Evolutionary conservation across 2,329 filamentous ascomycete genomes (phyloP).

Genomic region (Sphaerulina musiva): DNA sequence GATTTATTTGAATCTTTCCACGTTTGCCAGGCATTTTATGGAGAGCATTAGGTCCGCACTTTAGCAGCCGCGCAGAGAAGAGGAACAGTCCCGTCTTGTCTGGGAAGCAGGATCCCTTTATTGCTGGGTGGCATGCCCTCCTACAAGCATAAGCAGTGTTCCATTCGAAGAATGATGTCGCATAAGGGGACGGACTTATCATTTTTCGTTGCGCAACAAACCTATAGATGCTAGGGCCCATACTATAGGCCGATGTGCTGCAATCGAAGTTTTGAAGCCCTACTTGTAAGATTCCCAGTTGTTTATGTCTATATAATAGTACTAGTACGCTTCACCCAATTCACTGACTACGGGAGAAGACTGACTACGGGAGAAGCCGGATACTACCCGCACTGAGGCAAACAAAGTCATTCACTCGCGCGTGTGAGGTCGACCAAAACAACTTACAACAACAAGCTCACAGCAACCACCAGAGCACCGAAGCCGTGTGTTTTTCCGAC

Average conservation of each 20-base stretch:
- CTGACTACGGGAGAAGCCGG: too few species aligned
- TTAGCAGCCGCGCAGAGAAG: background rate
- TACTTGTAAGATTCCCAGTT: background rate
- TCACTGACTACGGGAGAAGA: too few species aligned
- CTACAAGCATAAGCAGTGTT: background rate
- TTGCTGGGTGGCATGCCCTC: background rate
- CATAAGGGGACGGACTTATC: background rate
- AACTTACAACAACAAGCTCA: background rate
- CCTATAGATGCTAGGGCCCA: constrained; percentile 4
- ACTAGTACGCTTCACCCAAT: background rate
- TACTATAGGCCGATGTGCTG: background rate
- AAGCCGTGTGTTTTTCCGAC: too few species aligned
- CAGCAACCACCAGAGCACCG: background rate
- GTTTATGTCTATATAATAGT: background rate
- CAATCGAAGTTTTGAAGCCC: background rate
- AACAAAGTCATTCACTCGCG: background rate
- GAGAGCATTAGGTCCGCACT: background rate
- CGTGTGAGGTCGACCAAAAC: too few species aligned
- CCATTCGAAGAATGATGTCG: background rate
- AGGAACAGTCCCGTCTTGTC: background rate
- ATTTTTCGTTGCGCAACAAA: constrained; percentile 2
- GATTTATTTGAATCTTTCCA: background rate
- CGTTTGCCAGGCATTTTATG: background rate
- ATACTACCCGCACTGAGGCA: background rate
- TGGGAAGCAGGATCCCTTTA: background rate